Conservation (phyloP, 805 yeast species). For the Metschnikowia reukaufii region DNA sequence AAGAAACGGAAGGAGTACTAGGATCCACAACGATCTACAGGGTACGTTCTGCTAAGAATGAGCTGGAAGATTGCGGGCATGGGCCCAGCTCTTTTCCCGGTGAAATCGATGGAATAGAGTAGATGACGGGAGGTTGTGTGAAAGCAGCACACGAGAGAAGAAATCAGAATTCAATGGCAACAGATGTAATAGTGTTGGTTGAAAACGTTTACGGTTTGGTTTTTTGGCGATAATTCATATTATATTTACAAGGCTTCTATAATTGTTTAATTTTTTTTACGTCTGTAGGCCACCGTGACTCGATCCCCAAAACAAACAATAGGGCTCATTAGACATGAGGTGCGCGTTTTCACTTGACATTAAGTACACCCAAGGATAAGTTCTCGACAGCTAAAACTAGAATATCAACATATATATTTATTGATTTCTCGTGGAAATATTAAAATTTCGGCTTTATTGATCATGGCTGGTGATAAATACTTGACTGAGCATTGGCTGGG, state of each 20-base stretch:
- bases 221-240: not conserved
- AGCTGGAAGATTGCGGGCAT: slow-evolving; percentile 11
- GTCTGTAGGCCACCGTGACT: too few relatives aligned
- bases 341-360: not conserved
- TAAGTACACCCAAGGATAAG: too few relatives aligned
- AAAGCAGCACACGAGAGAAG: not conserved
- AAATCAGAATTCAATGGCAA: not conserved
- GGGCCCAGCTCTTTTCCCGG: slow-evolving; percentile 4
- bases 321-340: too few relatives aligned
- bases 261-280: not conserved
- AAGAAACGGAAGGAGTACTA: slow-evolving; percentile 9
- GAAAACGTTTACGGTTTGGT: not conserved
- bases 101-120: not conserved
- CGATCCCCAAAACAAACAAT: too few relatives aligned
- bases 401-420: too few relatives aligned
- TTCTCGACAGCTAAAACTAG: too few relatives aligned
- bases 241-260: not conserved
- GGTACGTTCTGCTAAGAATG: not conserved
- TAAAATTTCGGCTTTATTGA: too few relatives aligned
- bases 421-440: too few relatives aligned
- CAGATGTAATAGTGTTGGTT: not conserved
- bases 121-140: not conserved
- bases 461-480: slow-evolving; percentile 3
- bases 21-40: not conserved
- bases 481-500: slow-evolving; percentile 1